Evolutionary conservation across 1,284 basidiomycete species (phyloP).

Genomic region (Rhodotorula mucilaginosa): DNA sequence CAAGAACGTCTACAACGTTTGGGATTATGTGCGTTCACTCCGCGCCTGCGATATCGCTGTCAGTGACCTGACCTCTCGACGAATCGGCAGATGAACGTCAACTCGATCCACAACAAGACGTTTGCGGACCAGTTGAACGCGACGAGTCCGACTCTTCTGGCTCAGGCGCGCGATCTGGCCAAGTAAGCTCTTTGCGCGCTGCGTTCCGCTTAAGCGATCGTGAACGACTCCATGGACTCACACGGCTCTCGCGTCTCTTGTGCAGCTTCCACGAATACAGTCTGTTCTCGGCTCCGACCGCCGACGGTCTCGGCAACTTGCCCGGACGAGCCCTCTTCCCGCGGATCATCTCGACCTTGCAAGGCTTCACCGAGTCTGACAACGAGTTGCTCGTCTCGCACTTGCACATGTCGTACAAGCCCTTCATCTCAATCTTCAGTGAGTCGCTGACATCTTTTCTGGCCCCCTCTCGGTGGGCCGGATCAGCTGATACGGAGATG

Average conservation of each 20-base stretch:
- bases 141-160: constrained; percentile 43
- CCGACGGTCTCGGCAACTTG: constrained; percentile 71
- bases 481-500: constrained; percentile 43
- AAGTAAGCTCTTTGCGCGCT: constrained; percentile 3
- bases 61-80: constrained; percentile 50
- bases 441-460: constrained; percentile 42
- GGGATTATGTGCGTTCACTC: constrained; percentile 49
- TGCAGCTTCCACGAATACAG: constrained; percentile 69
- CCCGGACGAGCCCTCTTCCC: constrained; percentile 73
- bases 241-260: too few relatives aligned
- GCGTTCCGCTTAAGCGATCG: neutral
- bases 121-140: constrained; percentile 68
- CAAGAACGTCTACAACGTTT: constrained; percentile 67
- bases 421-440: constrained; percentile 9
- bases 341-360: constrained; percentile 65
- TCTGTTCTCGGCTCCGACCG: constrained; percentile 65
- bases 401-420: constrained; percentile 48
- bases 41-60: too few relatives aligned
- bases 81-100: constrained; percentile 58
- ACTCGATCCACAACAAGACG: constrained; percentile 73
- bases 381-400: constrained; percentile 73
- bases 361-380: constrained; percentile 67
- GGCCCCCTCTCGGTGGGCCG: constrained; percentile 65
- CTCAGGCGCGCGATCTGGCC: constrained; percentile 21
- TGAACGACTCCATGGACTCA: neutral